A percentile compares a stretch with the other conserved stretches of the same genome.
Evolutionary conservation across 2,329 filamentous ascomycete species (phyloP).

Genomic region (Beauveria rudraprayagi): DNA sequence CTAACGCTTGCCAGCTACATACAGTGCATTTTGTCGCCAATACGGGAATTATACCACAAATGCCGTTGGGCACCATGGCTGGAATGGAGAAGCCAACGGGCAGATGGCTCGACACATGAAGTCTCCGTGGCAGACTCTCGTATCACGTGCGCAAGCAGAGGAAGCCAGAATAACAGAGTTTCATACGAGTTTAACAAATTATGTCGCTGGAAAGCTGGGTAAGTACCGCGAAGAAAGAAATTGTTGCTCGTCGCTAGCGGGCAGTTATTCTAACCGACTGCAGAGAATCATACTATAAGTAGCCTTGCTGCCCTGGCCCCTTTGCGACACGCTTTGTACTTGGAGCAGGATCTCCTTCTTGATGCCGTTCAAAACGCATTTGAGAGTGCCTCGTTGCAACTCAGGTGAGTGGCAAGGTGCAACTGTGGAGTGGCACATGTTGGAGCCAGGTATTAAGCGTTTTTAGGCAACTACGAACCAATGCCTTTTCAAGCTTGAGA

Average conservation of each 20-base stretch:
- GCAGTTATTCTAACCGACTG: background rate
- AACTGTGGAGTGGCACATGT: background rate
- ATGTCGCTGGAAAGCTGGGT: background rate
- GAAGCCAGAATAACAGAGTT: background rate
- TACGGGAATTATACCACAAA: slow-evolving; percentile 29
- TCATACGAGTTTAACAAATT: background rate
- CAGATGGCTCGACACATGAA: slow-evolving; percentile 27
- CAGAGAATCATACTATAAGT: background rate
- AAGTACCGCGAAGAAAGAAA: background rate
- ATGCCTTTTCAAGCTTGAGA: slow-evolving; percentile 27
- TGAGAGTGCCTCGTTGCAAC: background rate
- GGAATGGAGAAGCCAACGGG: slow-evolving; percentile 37
- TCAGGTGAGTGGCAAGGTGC: background rate
- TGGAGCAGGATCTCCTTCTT: background rate
- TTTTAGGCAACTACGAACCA: slow-evolving; percentile 24
- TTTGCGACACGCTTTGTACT: background rate
- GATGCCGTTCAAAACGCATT: background rate
- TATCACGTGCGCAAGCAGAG: slow-evolving; percentile 9
- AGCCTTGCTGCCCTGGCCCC: background rate
- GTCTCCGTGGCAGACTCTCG: slow-evolving; percentile 22
- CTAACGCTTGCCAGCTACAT: slow-evolving; percentile 22
- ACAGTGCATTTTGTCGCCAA: slow-evolving; percentile 35
- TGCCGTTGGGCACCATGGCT: slow-evolving; percentile 23
- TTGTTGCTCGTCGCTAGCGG: background rate
- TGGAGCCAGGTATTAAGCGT: too few species aligned